phyloP scores from a whole-genome alignment of 1,139 yeast species.

The Pneumocystis sp. region DNA sequence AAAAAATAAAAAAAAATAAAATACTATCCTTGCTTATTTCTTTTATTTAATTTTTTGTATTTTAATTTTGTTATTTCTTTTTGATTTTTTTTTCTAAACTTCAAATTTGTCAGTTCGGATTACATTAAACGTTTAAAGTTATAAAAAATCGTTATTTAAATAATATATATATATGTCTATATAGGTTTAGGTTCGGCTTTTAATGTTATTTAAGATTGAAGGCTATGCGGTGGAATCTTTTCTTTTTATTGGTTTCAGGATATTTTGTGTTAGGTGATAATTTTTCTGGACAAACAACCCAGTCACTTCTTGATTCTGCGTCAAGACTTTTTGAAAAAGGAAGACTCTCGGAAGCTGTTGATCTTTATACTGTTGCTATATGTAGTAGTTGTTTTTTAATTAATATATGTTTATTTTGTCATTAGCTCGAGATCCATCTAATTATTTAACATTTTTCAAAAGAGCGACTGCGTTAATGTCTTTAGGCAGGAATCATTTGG shows the following conservation, averaged over 20 bases:
- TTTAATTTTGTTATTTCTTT: no score
- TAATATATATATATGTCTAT: neutral
- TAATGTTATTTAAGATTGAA: neutral
- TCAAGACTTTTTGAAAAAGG: slow-evolving; percentile 19
- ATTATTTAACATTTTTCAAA: slow-evolving; percentile 25
- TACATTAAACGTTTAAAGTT: neutral
- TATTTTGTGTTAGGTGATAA: neutral
- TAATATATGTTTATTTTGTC: neutral
- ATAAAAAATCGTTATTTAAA: neutral
- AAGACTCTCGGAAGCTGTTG: slow-evolving; percentile 33
- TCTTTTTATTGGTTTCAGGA: neutral
- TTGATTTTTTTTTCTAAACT: neutral
- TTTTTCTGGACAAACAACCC: neutral
- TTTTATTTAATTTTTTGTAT: no score
- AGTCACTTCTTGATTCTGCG: slow-evolving; percentile 14
- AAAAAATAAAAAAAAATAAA: no score
- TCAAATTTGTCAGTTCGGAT: no score
- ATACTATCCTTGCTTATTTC: no score
- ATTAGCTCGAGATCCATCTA: slow-evolving; percentile 7
- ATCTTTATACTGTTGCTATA: slow-evolving; percentile 33
- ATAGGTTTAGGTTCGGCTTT: neutral
- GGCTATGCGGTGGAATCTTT: neutral
- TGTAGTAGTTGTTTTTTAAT: slow-evolving; percentile 17
- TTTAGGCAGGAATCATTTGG: slow-evolving; percentile 24
- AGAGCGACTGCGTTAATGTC: slow-evolving; percentile 28